Base-by-base conservation (phyloP, 2,329 filamentous ascomycete genomes). In the Penicillium sp. region DNA sequence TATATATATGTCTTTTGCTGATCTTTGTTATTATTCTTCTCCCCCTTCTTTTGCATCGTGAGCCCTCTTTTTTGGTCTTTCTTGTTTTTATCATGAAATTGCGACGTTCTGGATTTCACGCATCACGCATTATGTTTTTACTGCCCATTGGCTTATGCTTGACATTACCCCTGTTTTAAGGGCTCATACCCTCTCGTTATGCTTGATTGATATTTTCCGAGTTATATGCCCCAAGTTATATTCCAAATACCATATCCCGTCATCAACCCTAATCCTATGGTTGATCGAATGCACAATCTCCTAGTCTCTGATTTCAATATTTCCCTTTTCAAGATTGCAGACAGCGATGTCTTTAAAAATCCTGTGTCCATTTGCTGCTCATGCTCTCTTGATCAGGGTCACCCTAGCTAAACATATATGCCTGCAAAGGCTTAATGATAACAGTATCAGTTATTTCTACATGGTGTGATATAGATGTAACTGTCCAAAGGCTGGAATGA, bases 401-500 rank as follows among this genome's bases (percentile, higher is more conserved):
- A 9, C 20, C 37, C 29, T 59, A 50, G 43, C 32, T 57, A 60
- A 51, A 60, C 35, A 38, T 53, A 61, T 40, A 49, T 50, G 53
- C 59, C 59, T 63, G 61, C 59, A 43, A 63, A 61, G 62, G 61
- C 52, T 51, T 55, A 62, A 64, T 58, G 29, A 55, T 39, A 47
- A 55, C 34, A 18, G 45, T 55, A 44, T 57, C 50, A 29, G 38
- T 54, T 49, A 46, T 52, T 56, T 38, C 40, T 46, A 34, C 4
- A 53, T 47, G 11, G n/a, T 18, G 38, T 35, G 34, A 40, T 38
- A 34, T 46, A 13, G 16, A 14, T 37, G 8, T 37, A 50, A 26
- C 16, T 34, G 22, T 39, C 26, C 46, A 39, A 35, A 42, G 40
- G 37, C 50, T 38, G 38, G 18, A 45, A 48, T 31, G 16, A 53